A percentile compares a stretch with the other conserved stretches of the same genome.
phyloP scores from a whole-genome alignment of 2,329 filamentous ascomycete genomes.

The Phaeosphaeria sp. region DNA sequence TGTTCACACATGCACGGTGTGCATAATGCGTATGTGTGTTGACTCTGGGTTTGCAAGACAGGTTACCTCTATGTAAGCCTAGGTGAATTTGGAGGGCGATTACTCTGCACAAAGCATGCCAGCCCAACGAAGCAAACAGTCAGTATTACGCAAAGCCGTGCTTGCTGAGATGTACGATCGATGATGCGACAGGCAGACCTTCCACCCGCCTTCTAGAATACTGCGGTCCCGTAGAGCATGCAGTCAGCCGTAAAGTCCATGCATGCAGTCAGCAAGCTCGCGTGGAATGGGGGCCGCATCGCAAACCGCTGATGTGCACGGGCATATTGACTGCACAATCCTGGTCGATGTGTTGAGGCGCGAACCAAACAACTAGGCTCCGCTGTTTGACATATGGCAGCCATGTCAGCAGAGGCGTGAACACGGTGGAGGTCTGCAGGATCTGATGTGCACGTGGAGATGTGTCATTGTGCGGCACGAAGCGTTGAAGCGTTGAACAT shows the following conservation, averaged over 20 bases:
- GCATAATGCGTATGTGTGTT: too few relatives aligned
- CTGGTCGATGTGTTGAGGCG: neutral
- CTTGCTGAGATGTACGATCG: neutral
- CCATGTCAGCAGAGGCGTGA: neutral
- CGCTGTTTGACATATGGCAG: neutral
- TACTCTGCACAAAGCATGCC: neutral
- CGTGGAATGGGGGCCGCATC: neutral
- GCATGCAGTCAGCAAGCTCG: constrained; percentile 5
- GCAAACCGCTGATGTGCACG: neutral
- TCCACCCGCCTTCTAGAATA: constrained; percentile 3
- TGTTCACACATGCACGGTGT: neutral
- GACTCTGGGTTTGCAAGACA: neutral
- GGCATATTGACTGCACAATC: neutral
- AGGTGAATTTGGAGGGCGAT: neutral
- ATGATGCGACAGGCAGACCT: neutral
- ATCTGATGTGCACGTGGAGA: neutral
- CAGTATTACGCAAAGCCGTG: neutral
- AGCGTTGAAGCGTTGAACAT: neutral
- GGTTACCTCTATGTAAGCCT: neutral
- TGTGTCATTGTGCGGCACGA: neutral
- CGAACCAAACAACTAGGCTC: neutral
- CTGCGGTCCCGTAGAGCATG: neutral
- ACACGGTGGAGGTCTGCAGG: neutral
- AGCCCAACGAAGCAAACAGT: neutral
- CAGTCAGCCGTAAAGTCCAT: neutral